Conservation (phyloP, 1,284 basidiomycete species). For the Rhodotorula sp. region DNA sequence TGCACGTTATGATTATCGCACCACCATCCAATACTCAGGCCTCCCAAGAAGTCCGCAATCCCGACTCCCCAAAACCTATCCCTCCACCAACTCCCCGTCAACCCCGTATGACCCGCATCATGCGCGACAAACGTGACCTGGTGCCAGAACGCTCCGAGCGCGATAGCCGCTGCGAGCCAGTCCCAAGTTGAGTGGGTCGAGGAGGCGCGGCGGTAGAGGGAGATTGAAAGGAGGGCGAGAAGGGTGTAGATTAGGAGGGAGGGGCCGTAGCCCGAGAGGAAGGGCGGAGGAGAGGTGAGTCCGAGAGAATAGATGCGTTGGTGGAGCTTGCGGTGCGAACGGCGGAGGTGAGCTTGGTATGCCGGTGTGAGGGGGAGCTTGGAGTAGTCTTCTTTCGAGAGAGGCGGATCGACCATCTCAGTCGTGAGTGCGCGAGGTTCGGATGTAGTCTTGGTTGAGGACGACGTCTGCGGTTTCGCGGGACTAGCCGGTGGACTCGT, state of each 20-base stretch:
- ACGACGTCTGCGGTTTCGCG: neutral
- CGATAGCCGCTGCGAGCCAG: conserved; percentile 67
- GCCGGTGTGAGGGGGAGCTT: conserved; percentile 56
- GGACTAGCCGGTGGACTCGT: conserved; percentile 5
- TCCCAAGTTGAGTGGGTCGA: conserved; percentile 37
- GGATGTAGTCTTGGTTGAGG: conserved; percentile 3
- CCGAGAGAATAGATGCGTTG: conserved; percentile 71
- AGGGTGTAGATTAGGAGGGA: conserved; percentile 75
- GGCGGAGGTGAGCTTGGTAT: conserved; percentile 67
- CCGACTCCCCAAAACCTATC: conserved; percentile 79
- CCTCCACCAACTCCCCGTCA: conserved; percentile 79
- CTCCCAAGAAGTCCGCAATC: conserved; percentile 85
- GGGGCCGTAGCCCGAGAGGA: conserved; percentile 79
- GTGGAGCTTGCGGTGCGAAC: conserved; percentile 78
- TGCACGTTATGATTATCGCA: conserved; percentile 97
- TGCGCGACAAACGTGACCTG: conserved; percentile 90
- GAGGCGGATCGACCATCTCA: conserved; percentile 47
- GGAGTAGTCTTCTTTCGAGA: conserved; percentile 37
- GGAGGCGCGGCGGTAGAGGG: conserved; percentile 57
- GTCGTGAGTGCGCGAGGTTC: conserved; percentile 27
- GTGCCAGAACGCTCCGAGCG: conserved; percentile 88
- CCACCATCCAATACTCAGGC: conserved; percentile 96
- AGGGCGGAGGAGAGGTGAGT: conserved; percentile 76
- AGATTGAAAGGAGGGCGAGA: conserved; percentile 61
- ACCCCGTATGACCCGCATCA: conserved; percentile 90